Percentiles rank a stretch among this genome's conserved stretches.
Conservation (phyloP, 2,329 filamentous ascomycete species). For the Fusarium sp. region DNA sequence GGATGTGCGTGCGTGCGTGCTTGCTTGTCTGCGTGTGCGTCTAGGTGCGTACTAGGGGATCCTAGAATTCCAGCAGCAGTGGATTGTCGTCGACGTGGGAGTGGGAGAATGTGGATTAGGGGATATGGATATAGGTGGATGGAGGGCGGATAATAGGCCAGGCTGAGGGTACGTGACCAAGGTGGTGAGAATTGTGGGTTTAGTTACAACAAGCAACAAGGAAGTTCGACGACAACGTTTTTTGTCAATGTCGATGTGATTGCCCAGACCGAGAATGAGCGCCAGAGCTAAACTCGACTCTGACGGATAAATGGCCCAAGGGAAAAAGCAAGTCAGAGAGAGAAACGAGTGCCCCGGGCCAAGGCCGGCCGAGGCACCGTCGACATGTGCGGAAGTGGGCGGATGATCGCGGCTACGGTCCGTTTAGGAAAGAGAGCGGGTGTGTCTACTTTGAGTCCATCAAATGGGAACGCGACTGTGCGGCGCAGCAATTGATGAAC, state of each 20-base stretch:
- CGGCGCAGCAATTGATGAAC: constrained; percentile 12
- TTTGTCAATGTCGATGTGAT: background rate
- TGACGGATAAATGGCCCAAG: background rate
- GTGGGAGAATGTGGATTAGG: constrained; percentile 24
- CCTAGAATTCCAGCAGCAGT: constrained; percentile 15
- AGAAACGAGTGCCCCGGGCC: background rate
- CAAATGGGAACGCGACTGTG: constrained; percentile 3
- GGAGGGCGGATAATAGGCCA: constrained; percentile 3
- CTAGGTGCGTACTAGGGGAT: background rate
- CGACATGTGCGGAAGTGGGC: constrained; percentile 28
- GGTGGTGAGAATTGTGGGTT: constrained; percentile 1
- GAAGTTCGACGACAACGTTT: background rate
- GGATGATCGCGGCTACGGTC: background rate
- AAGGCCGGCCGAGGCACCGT: constrained; percentile 1
- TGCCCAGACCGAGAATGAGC: background rate
- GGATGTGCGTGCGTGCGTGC: background rate
- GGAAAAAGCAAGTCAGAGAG: background rate
- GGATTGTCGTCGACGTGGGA: constrained; percentile 7
- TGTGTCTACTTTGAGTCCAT: background rate
- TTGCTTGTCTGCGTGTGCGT: background rate
- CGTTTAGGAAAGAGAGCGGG: background rate
- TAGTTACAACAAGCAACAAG: background rate
- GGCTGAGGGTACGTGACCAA: constrained; percentile 10
- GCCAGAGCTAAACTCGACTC: background rate
- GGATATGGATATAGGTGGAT: constrained; percentile 15